A percentile compares a stretch with the other conserved stretches of the same genome.
Conservation (phyloP, 768 basidiomycete species). For the Clavaria fumosa region DNA sequence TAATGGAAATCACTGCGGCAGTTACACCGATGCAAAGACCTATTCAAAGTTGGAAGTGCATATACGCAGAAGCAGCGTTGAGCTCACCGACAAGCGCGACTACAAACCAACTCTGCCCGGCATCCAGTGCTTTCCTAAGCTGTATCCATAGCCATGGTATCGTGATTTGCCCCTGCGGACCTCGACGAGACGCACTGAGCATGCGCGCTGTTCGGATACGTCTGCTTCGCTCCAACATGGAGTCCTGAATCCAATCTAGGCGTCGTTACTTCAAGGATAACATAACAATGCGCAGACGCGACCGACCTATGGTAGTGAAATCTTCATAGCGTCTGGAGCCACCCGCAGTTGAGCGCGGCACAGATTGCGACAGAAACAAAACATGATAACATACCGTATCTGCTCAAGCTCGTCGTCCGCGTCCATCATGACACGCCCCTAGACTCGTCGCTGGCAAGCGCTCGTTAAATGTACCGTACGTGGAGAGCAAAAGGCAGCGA, state of each 20-base stretch:
- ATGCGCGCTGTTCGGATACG: conserved; percentile 48
- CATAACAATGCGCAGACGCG: not conserved
- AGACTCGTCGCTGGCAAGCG: too few species aligned
- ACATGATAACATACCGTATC: conserved; percentile 31
- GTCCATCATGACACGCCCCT: too few species aligned
- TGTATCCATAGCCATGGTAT: conserved; percentile 47
- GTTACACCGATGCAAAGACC: conserved; percentile 86
- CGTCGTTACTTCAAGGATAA: not conserved
- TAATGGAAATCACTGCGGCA: conserved; percentile 88
- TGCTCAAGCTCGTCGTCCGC: conserved; percentile 55
- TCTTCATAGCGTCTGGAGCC: conserved; percentile 95
- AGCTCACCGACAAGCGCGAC: conserved; percentile 76
- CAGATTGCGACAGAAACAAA: not conserved
- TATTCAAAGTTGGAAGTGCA: conserved; percentile 17
- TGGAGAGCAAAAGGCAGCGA: too few species aligned
- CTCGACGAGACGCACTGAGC: conserved; percentile 26
- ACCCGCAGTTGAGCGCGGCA: too few species aligned
- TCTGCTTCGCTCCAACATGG: conserved; percentile 72
- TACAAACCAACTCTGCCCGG: conserved; percentile 86
- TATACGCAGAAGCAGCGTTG: not conserved
- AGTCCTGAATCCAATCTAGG: conserved; percentile 95
- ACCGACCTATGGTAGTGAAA: conserved; percentile 83
- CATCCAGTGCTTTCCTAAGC: conserved; percentile 39
- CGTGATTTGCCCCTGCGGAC: conserved; percentile 35
- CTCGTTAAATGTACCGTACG: too few species aligned